Base-by-base conservation (phyloP, 345 rosid genomes). In the Gossypium bickii region DNA sequence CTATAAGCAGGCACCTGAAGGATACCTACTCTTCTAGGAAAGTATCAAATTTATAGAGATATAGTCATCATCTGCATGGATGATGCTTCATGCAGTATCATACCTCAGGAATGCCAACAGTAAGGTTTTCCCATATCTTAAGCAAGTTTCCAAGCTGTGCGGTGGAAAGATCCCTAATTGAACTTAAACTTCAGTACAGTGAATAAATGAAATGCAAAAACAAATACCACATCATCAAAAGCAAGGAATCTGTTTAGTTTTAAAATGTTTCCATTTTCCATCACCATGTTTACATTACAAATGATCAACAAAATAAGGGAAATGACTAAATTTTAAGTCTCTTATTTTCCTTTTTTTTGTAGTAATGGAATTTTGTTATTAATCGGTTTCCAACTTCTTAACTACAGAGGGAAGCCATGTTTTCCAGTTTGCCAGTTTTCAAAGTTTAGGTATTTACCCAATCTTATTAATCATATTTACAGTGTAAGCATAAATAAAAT, bases 91-190 rank as follows among this genome's bases (percentile, higher is more conserved):
- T 29, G 75, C 71, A 74, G 53, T 68, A 25, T 10, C 79, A 67
- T 88, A 93, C 98, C 97, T 93, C 87, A 72, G 78, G 70, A 63
- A 79, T 68, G 70, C 81, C 88, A 0, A 71, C 70, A 1, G 92
- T 82, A 69, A 84, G 85, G 59, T 67, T 84, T 81, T 89, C 92
- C 98, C 97, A 95, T 64, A 76, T 82, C 80, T 84, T 84, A 45
- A 93, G 81, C 86, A 95, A 74, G 77, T 79, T 74, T 59, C 51
- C 56, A 64, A 93, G 82, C 76, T 83, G 83, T 45, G 68, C 52
- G 41, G 83, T 84, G 56, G 98, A 82, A 83, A 93, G 88, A 81
- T 84, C 96, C 96, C 98, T 92, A 83, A 81, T 76, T 63, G 79
- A 76, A 76, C 70, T 70, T 69, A 41, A 51, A 69, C 38, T 45